Base-by-base conservation (phyloP, 2,329 filamentous ascomycete species). In the Fonsecaea monophora region DNA sequence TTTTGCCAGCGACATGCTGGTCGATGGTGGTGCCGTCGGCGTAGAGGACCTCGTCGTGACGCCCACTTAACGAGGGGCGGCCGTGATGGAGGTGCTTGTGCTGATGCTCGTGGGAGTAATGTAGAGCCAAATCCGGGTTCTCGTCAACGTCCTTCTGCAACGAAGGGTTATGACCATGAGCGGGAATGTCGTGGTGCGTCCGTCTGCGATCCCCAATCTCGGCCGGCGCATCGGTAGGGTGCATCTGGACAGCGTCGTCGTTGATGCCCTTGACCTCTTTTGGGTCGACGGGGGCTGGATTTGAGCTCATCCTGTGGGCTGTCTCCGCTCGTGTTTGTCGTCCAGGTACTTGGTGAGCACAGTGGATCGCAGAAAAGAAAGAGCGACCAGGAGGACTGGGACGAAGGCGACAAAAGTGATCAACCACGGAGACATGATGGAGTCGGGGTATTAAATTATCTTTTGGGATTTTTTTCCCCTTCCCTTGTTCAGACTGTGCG, bases 41-140 rank as follows among this genome's bases (percentile, higher is more conserved):
- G 72, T 86, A 86, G 53, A 82, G 76, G 42, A 83, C 78, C 59
- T 86, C 80, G 67, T 83, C 81, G 18, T 75, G 66, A 18, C 75
- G 70, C 70, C 76, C 78, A 67, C 77, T 64, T 69, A 77, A 70
- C 40, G 78, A 78, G 68, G 76, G 72, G 59, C 73, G 64, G 34
- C 74, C 75, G 67, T 81, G 78, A 65, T 81, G 78, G 10, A 79
- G 73, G 69, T 81, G 78, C 18, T 71, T 70, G 71, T 81, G 78
- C 53, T 76, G 73, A 67, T 81, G 79, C 64, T 80, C 77, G 57
- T 78, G 74, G 40, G 74, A 73, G 13, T 75, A 72, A 58, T 80
- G 74, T 42, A 80, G 68, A n/a, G 75, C 76, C 42, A 79, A 76
- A 66, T 81, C 78, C 4, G 72, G 70, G 55, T 73, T 73, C 53